These are phyloP conservation scores for Lentinula raphanica DNA, from an alignment of 768 basidiomycete genomes.

Conservation along the genomic window DNA sequence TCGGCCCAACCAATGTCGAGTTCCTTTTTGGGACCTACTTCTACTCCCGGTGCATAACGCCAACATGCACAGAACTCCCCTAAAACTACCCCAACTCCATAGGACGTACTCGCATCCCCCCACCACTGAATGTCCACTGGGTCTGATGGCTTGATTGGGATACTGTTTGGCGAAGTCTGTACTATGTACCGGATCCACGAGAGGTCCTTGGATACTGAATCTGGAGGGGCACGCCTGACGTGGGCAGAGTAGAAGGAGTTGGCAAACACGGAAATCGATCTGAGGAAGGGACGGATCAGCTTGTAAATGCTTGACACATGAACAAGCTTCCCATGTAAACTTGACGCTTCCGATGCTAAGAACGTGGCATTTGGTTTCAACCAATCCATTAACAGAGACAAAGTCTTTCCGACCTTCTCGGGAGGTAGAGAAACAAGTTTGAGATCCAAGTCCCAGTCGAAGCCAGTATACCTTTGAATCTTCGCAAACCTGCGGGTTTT, in stretches of 20 bases:
- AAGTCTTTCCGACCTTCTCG: slow-evolving; percentile 18
- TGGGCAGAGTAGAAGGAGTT: slow-evolving; percentile 12
- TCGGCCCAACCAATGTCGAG: slow-evolving; percentile 13
- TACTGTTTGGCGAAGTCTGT: no score
- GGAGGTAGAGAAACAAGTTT: slow-evolving; percentile 18
- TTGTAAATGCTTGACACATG: slow-evolving; percentile 24
- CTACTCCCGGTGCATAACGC: slow-evolving; percentile 18
- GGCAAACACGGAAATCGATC: slow-evolving; percentile 16
- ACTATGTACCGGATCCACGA: slow-evolving; percentile 10
- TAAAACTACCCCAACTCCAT: slow-evolving; percentile 28
- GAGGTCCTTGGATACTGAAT: slow-evolving; percentile 15
- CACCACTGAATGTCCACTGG: slow-evolving; percentile 26
- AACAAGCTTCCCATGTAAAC: slow-evolving; percentile 26
- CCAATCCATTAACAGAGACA: slow-evolving; percentile 12
- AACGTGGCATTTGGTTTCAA: not conserved
- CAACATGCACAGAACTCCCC: slow-evolving; percentile 23
- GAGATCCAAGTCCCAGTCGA: slow-evolving; percentile 27
- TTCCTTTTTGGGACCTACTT: slow-evolving; percentile 18
- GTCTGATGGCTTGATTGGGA: no score
- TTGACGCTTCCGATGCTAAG: slow-evolving; percentile 14
- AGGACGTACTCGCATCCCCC: slow-evolving; percentile 31
- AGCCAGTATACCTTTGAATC: slow-evolving; percentile 23
- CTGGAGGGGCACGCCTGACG: slow-evolving; percentile 10
- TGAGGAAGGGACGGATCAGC: slow-evolving; percentile 21
- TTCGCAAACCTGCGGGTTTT: no score